Conservation (phyloP, 2,329 filamentous ascomycete genomes). For the Pseudonectria buxi region DNA sequence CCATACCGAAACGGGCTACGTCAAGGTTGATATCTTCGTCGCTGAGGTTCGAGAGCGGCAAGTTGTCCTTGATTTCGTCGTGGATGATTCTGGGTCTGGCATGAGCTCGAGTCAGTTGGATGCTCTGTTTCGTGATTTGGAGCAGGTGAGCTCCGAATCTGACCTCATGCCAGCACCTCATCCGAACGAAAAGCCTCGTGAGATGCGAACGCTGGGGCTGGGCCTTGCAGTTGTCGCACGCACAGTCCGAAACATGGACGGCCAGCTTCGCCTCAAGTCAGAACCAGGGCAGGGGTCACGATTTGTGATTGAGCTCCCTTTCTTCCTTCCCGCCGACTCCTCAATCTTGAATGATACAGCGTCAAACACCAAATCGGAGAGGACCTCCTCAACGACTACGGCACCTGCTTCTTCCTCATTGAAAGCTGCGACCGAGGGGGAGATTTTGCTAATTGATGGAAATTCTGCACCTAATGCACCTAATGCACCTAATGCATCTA, state of each 20-base stretch:
- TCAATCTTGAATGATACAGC: conserved; percentile 10
- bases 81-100: conserved; percentile 68
- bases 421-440: conserved; percentile 34
- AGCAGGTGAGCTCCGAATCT: conserved; percentile 48
- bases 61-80: conserved; percentile 65
- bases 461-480: conserved; percentile 24
- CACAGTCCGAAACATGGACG: conserved; percentile 84
- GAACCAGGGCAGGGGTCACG: conserved; percentile 75
- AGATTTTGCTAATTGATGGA: conserved; percentile 56
- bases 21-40: conserved; percentile 65
- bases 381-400: conserved; percentile 7
- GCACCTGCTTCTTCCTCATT: conserved; percentile 18
- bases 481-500: no score
- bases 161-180: conserved; percentile 18
- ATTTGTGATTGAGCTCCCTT: conserved; percentile 74
- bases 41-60: conserved; percentile 44
- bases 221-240: conserved; percentile 85
- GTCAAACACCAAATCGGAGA: not conserved
- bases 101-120: conserved; percentile 60
- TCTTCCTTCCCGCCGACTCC: conserved; percentile 50
- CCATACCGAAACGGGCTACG: conserved; percentile 60
- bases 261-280: conserved; percentile 76
- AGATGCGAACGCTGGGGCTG: conserved; percentile 57
- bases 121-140: conserved; percentile 50
- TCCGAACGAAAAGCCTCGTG: conserved; percentile 22